Conservation (phyloP, 176 grass and related monocot genomes). For the Miscanthus lutarioriparius region DNA sequence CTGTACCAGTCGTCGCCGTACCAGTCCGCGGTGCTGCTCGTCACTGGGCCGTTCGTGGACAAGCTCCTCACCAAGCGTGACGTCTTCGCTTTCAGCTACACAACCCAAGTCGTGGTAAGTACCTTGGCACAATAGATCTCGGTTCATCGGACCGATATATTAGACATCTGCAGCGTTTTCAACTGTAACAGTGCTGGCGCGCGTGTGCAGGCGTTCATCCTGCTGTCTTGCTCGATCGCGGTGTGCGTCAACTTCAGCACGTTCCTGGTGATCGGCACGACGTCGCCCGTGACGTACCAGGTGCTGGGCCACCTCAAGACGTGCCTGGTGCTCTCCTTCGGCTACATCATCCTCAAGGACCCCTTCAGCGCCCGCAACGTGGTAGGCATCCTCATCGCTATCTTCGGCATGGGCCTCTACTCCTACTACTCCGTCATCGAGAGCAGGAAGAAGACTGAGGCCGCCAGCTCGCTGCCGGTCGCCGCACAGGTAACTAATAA, state of each 20-base stretch:
- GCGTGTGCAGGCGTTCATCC: constrained; percentile 65
- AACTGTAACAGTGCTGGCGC: not conserved
- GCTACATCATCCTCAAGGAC: constrained; percentile 66
- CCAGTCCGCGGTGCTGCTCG: constrained; percentile 74
- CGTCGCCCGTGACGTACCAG: constrained; percentile 91
- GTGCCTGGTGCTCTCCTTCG: constrained; percentile 85
- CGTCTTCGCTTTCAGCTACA: constrained; percentile 72
- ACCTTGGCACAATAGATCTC: not conserved
- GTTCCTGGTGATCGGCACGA: constrained; percentile 94
- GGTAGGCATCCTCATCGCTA: constrained; percentile 77
- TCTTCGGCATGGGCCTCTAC: constrained; percentile 91
- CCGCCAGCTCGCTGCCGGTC: constrained; percentile 20
- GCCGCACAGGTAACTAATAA: not conserved
- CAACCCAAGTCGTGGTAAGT: constrained; percentile 66
- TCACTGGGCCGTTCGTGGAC: constrained; percentile 82
- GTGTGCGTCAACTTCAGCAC: constrained; percentile 95
- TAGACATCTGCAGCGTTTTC: not conserved
- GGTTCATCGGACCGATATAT: not conserved
- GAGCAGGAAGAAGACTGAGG: constrained; percentile 58
- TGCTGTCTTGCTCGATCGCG: constrained; percentile 75
- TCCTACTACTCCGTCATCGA: constrained; percentile 73
- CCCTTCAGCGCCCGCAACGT: constrained; percentile 81
- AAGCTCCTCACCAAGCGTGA: constrained; percentile 66
- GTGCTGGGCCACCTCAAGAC: constrained; percentile 97
- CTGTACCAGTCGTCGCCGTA: constrained; percentile 87